These are phyloP conservation scores for Puccinia hordei DNA, from an alignment of 1,284 basidiomycete species.

Conservation along the genomic window DNA sequence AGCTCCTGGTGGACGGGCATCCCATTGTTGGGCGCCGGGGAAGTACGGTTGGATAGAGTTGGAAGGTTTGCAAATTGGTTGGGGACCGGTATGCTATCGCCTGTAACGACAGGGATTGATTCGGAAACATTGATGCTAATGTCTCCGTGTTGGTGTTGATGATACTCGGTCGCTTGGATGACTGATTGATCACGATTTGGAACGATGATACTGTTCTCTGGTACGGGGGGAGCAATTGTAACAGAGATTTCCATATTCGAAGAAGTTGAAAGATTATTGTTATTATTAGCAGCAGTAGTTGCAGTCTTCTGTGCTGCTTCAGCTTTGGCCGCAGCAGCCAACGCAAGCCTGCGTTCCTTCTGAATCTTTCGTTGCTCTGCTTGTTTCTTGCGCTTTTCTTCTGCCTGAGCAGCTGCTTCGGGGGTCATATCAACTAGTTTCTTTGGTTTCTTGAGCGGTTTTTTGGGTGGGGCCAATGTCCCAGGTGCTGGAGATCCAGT, in stretches of 20 bases:
- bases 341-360: slow-evolving; percentile 41
- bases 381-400: slow-evolving; percentile 45
- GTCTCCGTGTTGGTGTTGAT: slow-evolving; percentile 11
- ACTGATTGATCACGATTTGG: slow-evolving; percentile 25
- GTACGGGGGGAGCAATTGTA: neutral
- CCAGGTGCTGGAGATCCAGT: slow-evolving; percentile 42
- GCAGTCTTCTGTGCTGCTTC: slow-evolving; percentile 25
- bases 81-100: slow-evolving; percentile 34
- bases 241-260: neutral
- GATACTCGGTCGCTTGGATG: neutral
- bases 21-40: neutral
- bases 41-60: neutral
- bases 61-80: slow-evolving; percentile 34
- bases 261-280: neutral
- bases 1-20: slow-evolving; percentile 18
- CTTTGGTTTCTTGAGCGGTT: slow-evolving; percentile 44
- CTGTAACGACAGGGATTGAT: slow-evolving; percentile 16
- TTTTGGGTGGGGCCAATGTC: slow-evolving; percentile 12
- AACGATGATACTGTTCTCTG: slow-evolving; percentile 16
- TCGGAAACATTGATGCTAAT: slow-evolving; percentile 27
- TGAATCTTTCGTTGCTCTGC: slow-evolving; percentile 35
- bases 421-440: slow-evolving; percentile 28
- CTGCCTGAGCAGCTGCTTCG: slow-evolving; percentile 28
- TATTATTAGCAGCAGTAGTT: neutral
- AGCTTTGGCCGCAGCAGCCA: slow-evolving; percentile 22